A percentile compares a stretch with the other conserved stretches of the same genome.
phyloP scores from a whole-genome alignment of 805 yeast genomes.

The Metschnikowia orientalis region DNA sequence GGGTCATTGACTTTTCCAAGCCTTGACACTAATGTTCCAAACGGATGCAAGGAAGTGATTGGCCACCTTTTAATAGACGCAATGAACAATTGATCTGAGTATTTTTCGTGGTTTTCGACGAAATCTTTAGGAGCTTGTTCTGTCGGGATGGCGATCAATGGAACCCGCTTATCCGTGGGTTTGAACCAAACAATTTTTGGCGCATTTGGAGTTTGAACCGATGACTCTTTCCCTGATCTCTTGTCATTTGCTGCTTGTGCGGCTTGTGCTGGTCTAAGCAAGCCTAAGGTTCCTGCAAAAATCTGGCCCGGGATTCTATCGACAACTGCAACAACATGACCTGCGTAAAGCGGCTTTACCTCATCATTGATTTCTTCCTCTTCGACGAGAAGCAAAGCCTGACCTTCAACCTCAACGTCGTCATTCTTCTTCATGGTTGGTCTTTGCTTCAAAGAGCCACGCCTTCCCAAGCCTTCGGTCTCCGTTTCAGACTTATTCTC shows the following conservation, averaged over 20 bases:
- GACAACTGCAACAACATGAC: constrained; percentile 96
- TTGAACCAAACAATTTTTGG: constrained; percentile 99
- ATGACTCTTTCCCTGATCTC: constrained; percentile 43
- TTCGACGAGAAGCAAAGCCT: constrained; percentile 82
- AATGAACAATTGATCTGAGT: constrained; percentile 77
- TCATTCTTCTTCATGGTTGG: constrained; percentile 97
- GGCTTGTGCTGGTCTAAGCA: constrained; percentile 93
- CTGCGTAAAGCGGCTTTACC: constrained; percentile 90
- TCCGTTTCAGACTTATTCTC: constrained; percentile 33
- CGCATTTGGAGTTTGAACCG: constrained; percentile 43
- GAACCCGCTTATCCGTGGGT: constrained; percentile 97
- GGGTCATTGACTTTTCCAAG: constrained; percentile 78
- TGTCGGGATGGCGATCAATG: constrained; percentile 95
- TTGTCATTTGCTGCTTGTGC: constrained; percentile 70
- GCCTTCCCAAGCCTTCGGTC: constrained; percentile 48
- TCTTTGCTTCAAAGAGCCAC: constrained; percentile 88
- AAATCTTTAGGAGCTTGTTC: constrained; percentile 97
- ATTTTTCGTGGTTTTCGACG: constrained; percentile 84
- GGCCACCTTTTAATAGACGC: constrained; percentile 99
- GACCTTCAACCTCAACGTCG: constrained; percentile 98
- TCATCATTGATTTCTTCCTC: constrained; percentile 95
- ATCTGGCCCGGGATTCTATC: constrained; percentile 97
- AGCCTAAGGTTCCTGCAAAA: constrained; percentile 90
- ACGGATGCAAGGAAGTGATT: constrained; percentile 95
- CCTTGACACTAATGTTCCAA: constrained; percentile 86